Evolutionary conservation across 371 early-diverging fungal species (phyloP), one percentile per base, ranked within the genome.

Genomic region (Actinomucor elegans): DNA sequence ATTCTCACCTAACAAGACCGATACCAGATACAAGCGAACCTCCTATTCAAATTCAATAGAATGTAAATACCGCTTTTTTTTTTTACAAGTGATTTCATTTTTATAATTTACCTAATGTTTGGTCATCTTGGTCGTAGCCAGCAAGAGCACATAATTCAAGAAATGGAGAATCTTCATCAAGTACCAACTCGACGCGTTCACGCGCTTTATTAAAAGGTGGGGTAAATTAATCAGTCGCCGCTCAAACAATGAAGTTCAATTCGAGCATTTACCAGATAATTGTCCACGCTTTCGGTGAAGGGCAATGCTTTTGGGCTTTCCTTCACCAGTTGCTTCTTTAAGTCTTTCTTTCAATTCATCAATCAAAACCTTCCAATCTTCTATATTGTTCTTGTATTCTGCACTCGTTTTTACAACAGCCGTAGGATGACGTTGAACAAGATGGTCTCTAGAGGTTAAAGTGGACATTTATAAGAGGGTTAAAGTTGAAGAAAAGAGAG

Each of bases 131-230:
- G 10, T 63, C 85, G 44, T 75, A 84, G 11, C 90, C 90, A 27
- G 88, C 88, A 15, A 89, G 66, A 5, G 86, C 78, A 38, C 85
- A 80, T 36, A 89, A 65, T 57, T 89, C 90, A 34, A 89, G 66
- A 52, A 86, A 88, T n/a, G 90, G 90, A 3, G 85, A 83, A 50
- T 86, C 88, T 45, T 83, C 82, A 56, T 89, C 90, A 7, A 89
- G 68, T 3, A 88, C 37, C 5, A 88, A 60, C n/a, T 87, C 83
- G 10, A 89, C 56, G 34, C 90, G 81, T 38, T 87, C 85, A 32
- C 86, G 79, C 14, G 86, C 86, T 84, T 48, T 2, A 24, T 3
- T 7, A 20, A 41, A 32, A 42, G 10, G 24, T 21, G 42, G 38
- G 8, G 40, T 37, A 3, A 45, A 36, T 32, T 15, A 26, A n/a